These are phyloP conservation scores for Phytophthora pini DNA, from an alignment of 352 stramenopile species.

Conservation along the genomic window DNA sequence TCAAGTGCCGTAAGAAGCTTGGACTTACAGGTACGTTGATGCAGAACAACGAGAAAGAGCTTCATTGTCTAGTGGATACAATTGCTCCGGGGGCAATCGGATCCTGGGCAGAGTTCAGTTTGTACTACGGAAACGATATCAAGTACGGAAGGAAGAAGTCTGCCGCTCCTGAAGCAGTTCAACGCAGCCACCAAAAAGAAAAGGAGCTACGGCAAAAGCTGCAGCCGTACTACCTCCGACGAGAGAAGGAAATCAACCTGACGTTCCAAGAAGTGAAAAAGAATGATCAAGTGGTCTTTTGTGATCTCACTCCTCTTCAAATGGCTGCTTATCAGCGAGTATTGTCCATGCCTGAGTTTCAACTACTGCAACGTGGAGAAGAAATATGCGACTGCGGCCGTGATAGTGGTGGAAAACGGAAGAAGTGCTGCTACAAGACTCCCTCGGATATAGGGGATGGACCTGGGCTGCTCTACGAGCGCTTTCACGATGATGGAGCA, in stretches of 20 bases:
- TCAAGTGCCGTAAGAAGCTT: conserved; percentile 71
- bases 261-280: conserved; percentile 78
- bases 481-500: conserved; percentile 58
- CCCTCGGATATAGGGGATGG: conserved; percentile 35
- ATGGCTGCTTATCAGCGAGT: conserved; percentile 74
- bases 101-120: conserved; percentile 71
- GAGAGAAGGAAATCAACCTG: conserved; percentile 79
- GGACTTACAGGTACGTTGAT: conserved; percentile 91
- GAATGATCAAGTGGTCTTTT: conserved; percentile 83
- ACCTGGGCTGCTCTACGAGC: conserved; percentile 61
- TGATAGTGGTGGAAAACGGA: conserved; percentile 60
- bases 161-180: conserved; percentile 61
- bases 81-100: conserved; percentile 74
- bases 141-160: conserved; percentile 87
- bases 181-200: conserved; percentile 72
- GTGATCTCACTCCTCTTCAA: conserved; percentile 76
- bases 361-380: conserved; percentile 67
- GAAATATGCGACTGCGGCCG: conserved; percentile 72
- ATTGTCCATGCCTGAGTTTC: conserved; percentile 75
- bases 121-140: conserved; percentile 84
- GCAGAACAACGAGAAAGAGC: conserved; percentile 89
- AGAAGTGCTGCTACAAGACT: conserved; percentile 70
- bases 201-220: conserved; percentile 67
- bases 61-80: conserved; percentile 80
- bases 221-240: conserved; percentile 69